Percentiles rank a stretch among this genome's conserved stretches.
Evolutionary conservation across 1,284 basidiomycete genomes (phyloP).

Genomic region (Trichosporon inkin): DNA sequence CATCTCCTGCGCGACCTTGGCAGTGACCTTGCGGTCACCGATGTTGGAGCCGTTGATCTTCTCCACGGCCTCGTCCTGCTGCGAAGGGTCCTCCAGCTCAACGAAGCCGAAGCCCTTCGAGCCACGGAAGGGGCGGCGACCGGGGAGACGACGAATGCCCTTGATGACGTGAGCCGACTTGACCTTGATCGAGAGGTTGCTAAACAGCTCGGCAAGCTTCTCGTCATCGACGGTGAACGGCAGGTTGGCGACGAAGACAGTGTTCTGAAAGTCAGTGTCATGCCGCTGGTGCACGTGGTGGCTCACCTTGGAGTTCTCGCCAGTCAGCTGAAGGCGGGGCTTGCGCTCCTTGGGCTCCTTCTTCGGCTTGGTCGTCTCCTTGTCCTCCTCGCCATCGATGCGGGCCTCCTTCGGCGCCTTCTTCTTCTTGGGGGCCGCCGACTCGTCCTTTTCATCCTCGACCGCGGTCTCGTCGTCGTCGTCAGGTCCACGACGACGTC

Average conservation of each 20-base stretch:
- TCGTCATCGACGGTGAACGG: conserved; percentile 84
- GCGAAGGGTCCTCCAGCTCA: conserved; percentile 74
- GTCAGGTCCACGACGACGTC: conserved; percentile 45
- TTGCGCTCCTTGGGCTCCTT: conserved; percentile 38
- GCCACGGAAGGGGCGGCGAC: conserved; percentile 49
- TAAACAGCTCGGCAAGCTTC: conserved; percentile 70
- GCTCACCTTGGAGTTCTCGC: conserved; percentile 58
- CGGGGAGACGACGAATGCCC: conserved; percentile 61
- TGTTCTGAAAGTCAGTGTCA: conserved; percentile 56
- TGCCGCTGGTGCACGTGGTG: background rate
- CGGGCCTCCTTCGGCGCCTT: conserved; percentile 32
- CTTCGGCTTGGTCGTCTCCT: conserved; percentile 29
- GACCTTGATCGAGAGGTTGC: conserved; percentile 71
- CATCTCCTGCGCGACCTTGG: conserved; percentile 68
- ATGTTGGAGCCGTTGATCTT: conserved; percentile 76
- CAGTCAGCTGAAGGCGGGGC: conserved; percentile 54
- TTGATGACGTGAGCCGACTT: conserved; percentile 75
- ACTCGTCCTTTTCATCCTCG: conserved; percentile 26
- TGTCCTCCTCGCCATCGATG: conserved; percentile 24
- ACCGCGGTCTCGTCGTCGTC: conserved; percentile 35
- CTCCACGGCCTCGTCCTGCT: conserved; percentile 77
- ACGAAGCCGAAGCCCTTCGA: conserved; percentile 95
- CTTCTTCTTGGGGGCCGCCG: conserved; percentile 23
- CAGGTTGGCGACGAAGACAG: conserved; percentile 91
- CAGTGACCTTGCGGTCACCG: conserved; percentile 70